Conservation (phyloP, 2,329 filamentous ascomycete genomes). For the Stachybotrys chartarum region DNA sequence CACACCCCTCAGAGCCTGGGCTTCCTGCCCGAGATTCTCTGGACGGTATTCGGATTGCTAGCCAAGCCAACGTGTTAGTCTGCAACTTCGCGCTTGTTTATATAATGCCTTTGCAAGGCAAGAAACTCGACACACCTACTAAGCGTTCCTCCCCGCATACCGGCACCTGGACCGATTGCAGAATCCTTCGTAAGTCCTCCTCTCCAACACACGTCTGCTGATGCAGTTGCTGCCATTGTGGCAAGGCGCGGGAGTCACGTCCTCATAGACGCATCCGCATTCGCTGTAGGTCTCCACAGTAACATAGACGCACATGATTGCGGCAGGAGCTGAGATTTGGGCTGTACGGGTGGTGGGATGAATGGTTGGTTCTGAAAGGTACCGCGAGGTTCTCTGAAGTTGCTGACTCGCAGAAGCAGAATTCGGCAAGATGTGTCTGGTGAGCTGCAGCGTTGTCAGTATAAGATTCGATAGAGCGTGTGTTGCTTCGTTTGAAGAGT, state of each 20-base stretch:
- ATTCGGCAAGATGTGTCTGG: too few species aligned
- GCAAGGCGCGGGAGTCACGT: constrained; percentile 13
- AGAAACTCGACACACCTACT: not conserved
- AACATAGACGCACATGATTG: constrained; percentile 27
- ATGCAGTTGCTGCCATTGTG: constrained; percentile 18
- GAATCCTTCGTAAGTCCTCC: constrained; percentile 22
- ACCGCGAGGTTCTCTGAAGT: too few species aligned
- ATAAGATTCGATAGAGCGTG: not conserved
- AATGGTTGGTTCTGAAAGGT: too few species aligned
- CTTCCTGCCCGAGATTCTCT: too few species aligned
- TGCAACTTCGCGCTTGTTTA: too few species aligned
- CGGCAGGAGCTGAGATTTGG: constrained; percentile 1
- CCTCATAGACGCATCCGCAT: constrained; percentile 22
- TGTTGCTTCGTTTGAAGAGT: not conserved
- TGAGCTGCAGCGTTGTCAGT: not conserved
- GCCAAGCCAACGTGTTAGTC: too few species aligned
- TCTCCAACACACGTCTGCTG: constrained; percentile 15
- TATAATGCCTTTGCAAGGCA: too few species aligned
- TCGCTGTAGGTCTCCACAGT: constrained; percentile 21
- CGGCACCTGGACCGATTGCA: constrained; percentile 22
- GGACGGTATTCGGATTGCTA: too few species aligned
- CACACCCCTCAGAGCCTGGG: too few species aligned
- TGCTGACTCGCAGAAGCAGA: too few species aligned
- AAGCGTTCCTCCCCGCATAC: constrained; percentile 15
- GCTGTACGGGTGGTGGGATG: constrained; percentile 1